Evolutionary conservation across 2,329 filamentous ascomycete species (phyloP).

Genomic region (Zalaria obscura): DNA sequence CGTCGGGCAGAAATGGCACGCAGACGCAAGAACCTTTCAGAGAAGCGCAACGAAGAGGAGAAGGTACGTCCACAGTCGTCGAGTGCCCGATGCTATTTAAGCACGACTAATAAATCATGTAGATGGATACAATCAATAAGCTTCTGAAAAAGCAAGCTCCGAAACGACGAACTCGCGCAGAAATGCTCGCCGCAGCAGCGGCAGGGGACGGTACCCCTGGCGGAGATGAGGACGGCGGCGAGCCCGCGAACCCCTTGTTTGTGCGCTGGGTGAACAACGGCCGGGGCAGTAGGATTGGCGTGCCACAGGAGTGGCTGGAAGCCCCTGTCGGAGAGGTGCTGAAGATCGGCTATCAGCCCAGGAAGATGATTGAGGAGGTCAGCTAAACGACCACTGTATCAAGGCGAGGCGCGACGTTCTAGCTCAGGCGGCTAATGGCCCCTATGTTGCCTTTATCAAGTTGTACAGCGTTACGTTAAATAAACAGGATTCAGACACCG

Average conservation of each 20-base stretch:
- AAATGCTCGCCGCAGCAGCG: slow-evolving; percentile 25
- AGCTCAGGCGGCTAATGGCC: too few relatives aligned
- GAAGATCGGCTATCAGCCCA: slow-evolving; percentile 4
- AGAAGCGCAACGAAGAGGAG: slow-evolving; percentile 67
- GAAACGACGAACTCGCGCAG: slow-evolving; percentile 43
- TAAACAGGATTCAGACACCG: too few relatives aligned
- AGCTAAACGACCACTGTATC: neutral
- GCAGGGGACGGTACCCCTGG: slow-evolving; percentile 36
- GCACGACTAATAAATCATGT: neutral
- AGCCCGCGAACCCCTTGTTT: slow-evolving; percentile 41
- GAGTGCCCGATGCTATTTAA: slow-evolving; percentile 6
- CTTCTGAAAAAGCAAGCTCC: slow-evolving; percentile 75
- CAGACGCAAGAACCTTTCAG: slow-evolving; percentile 57
- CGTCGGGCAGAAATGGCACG: slow-evolving; percentile 61
- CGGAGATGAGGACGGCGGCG: slow-evolving; percentile 19
- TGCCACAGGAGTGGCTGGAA: slow-evolving; percentile 54
- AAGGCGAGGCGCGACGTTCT: too few relatives aligned
- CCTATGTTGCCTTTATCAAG: too few relatives aligned
- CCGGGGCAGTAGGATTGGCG: slow-evolving; percentile 46
- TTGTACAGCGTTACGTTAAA: too few relatives aligned
- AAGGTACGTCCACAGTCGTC: slow-evolving; percentile 36
- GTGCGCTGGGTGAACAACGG: slow-evolving; percentile 59
- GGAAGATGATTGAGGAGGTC: slow-evolving; percentile 7
- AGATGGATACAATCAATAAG: slow-evolving; percentile 89
- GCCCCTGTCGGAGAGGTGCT: slow-evolving; percentile 50